Percentiles rank a stretch among this genome's conserved stretches.
Conservation (phyloP, 2,329 filamentous ascomycete genomes). For the Pleurostoma richardsiae region DNA sequence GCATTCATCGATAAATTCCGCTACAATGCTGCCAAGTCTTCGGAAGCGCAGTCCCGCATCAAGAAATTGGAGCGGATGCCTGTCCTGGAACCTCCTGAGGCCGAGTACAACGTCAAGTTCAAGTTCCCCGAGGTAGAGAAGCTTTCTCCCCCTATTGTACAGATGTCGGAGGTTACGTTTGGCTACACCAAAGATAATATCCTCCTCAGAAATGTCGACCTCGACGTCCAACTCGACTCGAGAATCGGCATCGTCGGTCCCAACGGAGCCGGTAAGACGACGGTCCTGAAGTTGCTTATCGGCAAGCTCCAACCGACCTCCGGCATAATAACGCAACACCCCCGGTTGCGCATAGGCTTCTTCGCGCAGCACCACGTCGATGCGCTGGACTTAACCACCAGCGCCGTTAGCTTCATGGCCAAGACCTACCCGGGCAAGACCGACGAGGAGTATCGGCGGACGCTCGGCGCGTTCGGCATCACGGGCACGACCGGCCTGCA, state of each 20-base stretch:
- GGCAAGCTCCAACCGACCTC: constrained; percentile 71
- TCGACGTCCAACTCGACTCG: constrained; percentile 96
- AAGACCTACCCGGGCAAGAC: constrained; percentile 84
- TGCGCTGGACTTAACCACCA: constrained; percentile 82
- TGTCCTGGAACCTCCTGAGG: constrained; percentile 80
- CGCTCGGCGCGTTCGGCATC: constrained; percentile 83
- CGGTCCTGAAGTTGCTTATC: constrained; percentile 94
- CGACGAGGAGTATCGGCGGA: constrained; percentile 94
- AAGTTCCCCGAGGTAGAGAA: constrained; percentile 97
- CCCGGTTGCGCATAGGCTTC: constrained; percentile 86
- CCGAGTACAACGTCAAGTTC: constrained; percentile 94
- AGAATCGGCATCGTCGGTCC: constrained; percentile 98
- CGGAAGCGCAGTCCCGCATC: constrained; percentile 95
- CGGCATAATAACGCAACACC: constrained; percentile 83
- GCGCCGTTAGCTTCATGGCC: constrained; percentile 94
- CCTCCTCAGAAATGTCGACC: constrained; percentile 79
- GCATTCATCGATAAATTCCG: constrained; percentile 99
- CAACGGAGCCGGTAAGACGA: constrained; percentile 98
- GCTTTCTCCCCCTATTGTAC: constrained; percentile 92
- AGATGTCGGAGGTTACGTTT: constrained; percentile 91
- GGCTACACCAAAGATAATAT: constrained; percentile 78
- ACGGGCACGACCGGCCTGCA: constrained; percentile 96
- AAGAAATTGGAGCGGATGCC: constrained; percentile 99
- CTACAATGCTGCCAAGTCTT: constrained; percentile 98
- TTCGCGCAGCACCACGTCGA: constrained; percentile 99